Conservation (phyloP, 352 stramenopile genomes). For the Phytophthora boehmeriae region DNA sequence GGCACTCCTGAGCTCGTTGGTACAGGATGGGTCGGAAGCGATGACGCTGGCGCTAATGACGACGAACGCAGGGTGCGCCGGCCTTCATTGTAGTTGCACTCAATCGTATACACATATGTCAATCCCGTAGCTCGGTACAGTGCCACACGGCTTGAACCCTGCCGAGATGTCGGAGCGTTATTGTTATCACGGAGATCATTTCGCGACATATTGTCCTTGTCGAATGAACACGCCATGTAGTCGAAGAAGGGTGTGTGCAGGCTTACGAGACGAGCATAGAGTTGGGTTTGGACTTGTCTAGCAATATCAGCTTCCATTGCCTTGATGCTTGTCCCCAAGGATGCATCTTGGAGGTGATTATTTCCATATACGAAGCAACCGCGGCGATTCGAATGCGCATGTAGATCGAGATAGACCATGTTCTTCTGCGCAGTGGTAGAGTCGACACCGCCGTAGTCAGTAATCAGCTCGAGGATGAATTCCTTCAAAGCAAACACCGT, state of each 20-base stretch:
- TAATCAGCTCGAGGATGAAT: slow-evolving; percentile 41
- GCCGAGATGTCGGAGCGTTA: slow-evolving; percentile 55
- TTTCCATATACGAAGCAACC: slow-evolving; percentile 94
- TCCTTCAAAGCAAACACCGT: slow-evolving; percentile 74
- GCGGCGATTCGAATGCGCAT: slow-evolving; percentile 88
- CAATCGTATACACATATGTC: slow-evolving; percentile 90
- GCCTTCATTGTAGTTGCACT: slow-evolving; percentile 93
- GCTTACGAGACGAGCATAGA: slow-evolving; percentile 73
- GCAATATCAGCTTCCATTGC: slow-evolving; percentile 11
- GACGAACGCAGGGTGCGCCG: slow-evolving; percentile 42
- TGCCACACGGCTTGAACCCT: slow-evolving; percentile 83
- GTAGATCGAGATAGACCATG: slow-evolving; percentile 90
- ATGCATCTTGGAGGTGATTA: slow-evolving; percentile 42
- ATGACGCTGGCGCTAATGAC: slow-evolving; percentile 20
- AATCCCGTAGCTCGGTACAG: slow-evolving; percentile 71
- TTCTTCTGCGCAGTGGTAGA: slow-evolving; percentile 24
- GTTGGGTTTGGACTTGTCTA: slow-evolving; percentile 83
- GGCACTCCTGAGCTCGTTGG: slow-evolving; percentile 1
- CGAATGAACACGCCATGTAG: slow-evolving; percentile 87
- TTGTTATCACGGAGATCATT: slow-evolving; percentile 61
- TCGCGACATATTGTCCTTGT: slow-evolving; percentile 78
- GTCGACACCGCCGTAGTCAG: slow-evolving; percentile 36
- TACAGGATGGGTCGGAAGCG: slow-evolving; percentile 3
- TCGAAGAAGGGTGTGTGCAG: slow-evolving; percentile 88
- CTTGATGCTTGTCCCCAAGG: slow-evolving; percentile 14